Percentiles rank a stretch among this genome's conserved stretches.
phyloP scores from a whole-genome alignment of 2,329 filamentous ascomycete genomes.

The Dactylellina parvicollis region DNA sequence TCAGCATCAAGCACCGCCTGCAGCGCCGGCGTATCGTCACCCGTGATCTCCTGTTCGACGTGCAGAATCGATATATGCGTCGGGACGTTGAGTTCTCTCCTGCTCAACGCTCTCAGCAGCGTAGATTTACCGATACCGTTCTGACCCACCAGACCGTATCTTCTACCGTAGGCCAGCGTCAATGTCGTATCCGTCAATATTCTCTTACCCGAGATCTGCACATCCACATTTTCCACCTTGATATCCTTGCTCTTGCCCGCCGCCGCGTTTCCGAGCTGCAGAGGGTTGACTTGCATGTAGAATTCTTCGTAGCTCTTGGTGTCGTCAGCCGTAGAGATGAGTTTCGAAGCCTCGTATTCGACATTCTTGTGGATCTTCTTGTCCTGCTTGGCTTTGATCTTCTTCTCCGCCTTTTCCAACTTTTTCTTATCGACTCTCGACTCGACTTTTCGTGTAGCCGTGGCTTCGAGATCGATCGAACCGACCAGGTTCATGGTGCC shows the following conservation, averaged over 20 bases:
- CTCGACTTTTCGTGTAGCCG: constrained; percentile 91
- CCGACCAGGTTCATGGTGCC: constrained; percentile 85
- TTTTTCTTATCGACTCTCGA: constrained; percentile 98
- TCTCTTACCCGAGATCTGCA: constrained; percentile 86
- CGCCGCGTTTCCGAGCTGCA: constrained; percentile 79
- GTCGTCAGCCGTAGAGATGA: constrained; percentile 83
- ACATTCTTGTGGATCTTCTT: constrained; percentile 99
- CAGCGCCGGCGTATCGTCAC: constrained; percentile 92
- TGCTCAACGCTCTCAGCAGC: constrained; percentile 87
- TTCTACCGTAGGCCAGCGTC: constrained; percentile 88
- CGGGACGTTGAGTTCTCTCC: constrained; percentile 92
- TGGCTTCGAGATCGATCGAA: constrained; percentile 91
- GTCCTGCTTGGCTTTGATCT: constrained; percentile 97
- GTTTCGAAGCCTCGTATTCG: constrained; percentile 91
- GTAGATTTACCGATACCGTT: constrained; percentile 99
- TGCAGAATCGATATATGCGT: constrained; percentile 98
- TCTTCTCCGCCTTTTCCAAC: constrained; percentile 96
- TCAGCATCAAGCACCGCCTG: constrained; percentile 97
- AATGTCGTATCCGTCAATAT: constrained; percentile 91
- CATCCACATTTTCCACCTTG: constrained; percentile 95
- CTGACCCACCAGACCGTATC: constrained; percentile 97
- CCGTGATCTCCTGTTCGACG: constrained; percentile 96
- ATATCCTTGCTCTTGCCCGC: constrained; percentile 96
- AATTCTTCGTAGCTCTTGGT: constrained; percentile 97
- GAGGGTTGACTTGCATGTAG: constrained; percentile 98